These are phyloP conservation scores for Hyphodiscus hymeniophilus DNA, from an alignment of 495 filamentous ascomycete species.

Conservation along the genomic window DNA sequence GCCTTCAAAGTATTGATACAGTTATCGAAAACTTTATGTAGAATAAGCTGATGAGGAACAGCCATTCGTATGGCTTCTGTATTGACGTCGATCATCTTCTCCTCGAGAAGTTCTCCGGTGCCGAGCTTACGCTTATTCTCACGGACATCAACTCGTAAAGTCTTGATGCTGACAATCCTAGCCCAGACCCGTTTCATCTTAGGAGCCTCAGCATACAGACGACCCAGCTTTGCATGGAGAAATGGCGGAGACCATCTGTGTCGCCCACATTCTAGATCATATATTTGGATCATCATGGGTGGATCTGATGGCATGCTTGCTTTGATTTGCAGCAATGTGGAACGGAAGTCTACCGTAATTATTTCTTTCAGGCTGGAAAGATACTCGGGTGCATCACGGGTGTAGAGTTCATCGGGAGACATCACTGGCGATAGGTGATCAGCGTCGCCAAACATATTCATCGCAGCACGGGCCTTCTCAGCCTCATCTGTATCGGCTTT, in stretches of 20 bases:
- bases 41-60: conserved; percentile 88
- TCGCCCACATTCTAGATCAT: conserved; percentile 67
- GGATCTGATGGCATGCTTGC: conserved; percentile 80
- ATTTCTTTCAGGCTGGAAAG: conserved; percentile 41
- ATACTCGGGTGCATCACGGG: conserved; percentile 13
- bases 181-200: conserved; percentile 77
- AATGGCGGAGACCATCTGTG: conserved; percentile 83
- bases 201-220: conserved; percentile 81
- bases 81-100: conserved; percentile 76
- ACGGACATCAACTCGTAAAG: conserved; percentile 69
- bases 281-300: conserved; percentile 81
- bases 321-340: conserved; percentile 77
- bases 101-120: conserved; percentile 48
- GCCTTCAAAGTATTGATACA: conserved; percentile 82
- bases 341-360: conserved; percentile 73
- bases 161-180: conserved; percentile 74
- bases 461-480: conserved; percentile 10
- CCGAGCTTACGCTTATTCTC: conserved; percentile 62
- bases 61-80: conserved; percentile 80
- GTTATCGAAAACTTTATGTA: conserved; percentile 90
- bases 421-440: conserved; percentile 19
- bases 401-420: conserved; percentile 16
- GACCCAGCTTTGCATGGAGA: conserved; percentile 60
- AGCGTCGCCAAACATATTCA: background rate
- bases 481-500: conserved; percentile 21